Evolutionary conservation across 108 stramenopile species (phyloP).

Genomic region (Cyclotella choctawhatcheeana): DNA sequence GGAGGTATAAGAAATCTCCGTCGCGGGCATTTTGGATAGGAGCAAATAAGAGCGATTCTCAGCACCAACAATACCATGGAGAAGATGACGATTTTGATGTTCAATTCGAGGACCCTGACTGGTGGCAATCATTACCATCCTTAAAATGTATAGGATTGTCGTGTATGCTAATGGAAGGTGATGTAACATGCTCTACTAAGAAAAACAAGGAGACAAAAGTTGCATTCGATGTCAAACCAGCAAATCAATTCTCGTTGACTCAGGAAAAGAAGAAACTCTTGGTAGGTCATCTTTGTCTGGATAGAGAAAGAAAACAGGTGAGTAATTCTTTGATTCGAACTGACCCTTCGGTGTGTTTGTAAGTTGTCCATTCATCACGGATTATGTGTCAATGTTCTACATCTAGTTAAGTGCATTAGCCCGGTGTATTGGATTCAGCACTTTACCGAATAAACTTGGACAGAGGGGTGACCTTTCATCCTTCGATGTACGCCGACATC

Average conservation of each 20-base stretch:
- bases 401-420: constrained; percentile 61
- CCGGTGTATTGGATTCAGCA: constrained; percentile 80
- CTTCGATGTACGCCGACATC: constrained; percentile 60
- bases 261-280: constrained; percentile 32
- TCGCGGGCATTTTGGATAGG: not conserved
- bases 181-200: not conserved
- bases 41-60: not conserved
- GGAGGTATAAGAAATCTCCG: constrained; percentile 28
- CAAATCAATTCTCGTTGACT: constrained; percentile 23
- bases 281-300: constrained; percentile 45
- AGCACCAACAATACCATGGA: not conserved
- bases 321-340: no score
- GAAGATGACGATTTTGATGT: constrained; percentile 60
- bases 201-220: constrained; percentile 24
- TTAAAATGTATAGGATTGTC: constrained; percentile 90
- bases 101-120: constrained; percentile 91
- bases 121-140: constrained; percentile 88
- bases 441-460: constrained; percentile 51
- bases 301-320: constrained; percentile 75
- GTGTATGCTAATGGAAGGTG: constrained; percentile 63
- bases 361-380: no score
- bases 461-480: constrained; percentile 61
- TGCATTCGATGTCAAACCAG: constrained; percentile 19
- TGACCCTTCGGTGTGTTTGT: no score
- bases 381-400: no score